A percentile compares a stretch with the other conserved stretches of the same genome.
Conservation (phyloP, 2,329 filamentous ascomycete genomes). For the Phialocephala subalpina region DNA sequence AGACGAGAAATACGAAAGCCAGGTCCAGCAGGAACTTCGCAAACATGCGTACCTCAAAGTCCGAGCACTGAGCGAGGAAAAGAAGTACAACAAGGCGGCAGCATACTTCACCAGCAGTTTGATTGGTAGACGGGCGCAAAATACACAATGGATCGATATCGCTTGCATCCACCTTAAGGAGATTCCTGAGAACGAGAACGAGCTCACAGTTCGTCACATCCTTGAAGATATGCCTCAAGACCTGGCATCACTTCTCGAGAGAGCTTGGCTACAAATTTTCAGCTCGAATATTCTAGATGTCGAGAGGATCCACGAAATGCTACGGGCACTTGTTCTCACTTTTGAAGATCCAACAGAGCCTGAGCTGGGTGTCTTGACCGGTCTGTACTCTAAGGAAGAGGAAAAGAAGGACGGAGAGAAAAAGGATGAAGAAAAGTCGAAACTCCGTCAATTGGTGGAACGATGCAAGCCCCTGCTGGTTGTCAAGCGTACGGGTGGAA, state of each 20-base stretch:
- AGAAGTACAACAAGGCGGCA: slow-evolving; percentile 4
- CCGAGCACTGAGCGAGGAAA: neutral
- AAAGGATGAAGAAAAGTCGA: slow-evolving; percentile 3
- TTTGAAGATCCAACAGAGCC: slow-evolving; percentile 15
- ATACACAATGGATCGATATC: slow-evolving; percentile 5
- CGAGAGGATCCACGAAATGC: slow-evolving; percentile 14
- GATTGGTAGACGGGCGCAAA: slow-evolving; percentile 2
- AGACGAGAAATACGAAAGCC: slow-evolving; percentile 1
- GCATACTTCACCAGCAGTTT: neutral
- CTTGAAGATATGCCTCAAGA: slow-evolving; percentile 9
- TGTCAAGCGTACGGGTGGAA: neutral
- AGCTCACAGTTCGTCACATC: neutral
- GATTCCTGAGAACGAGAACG: slow-evolving; percentile 2
- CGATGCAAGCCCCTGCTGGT: slow-evolving; percentile 2
- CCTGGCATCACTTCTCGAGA: neutral
- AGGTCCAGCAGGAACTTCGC: neutral
- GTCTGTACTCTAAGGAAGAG: slow-evolving; percentile 1
- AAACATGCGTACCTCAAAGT: slow-evolving; percentile 1
- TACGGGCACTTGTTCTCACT: slow-evolving; percentile 15
- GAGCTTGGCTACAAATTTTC: slow-evolving; percentile 13
- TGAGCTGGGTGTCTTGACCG: slow-evolving; percentile 11
- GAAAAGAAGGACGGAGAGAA: neutral
- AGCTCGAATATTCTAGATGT: neutral
- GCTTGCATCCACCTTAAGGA: neutral
- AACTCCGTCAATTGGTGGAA: slow-evolving; percentile 1